phyloP scores from a whole-genome alignment of 2,329 filamentous ascomycete species.

The Magnaporthiopsis rhizophila region DNA sequence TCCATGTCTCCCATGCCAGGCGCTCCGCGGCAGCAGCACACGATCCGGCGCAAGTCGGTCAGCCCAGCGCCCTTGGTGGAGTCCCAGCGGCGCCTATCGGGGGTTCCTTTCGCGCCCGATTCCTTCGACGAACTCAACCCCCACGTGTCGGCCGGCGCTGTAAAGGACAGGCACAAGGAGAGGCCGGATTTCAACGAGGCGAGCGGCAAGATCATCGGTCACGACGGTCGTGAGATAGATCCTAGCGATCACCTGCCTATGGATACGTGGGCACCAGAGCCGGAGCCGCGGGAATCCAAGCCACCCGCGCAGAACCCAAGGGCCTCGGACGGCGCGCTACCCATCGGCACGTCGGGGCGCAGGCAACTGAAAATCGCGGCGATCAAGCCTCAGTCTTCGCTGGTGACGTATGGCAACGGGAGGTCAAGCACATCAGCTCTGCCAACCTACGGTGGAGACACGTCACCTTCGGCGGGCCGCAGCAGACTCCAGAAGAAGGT shows the following conservation, averaged over 20 bases:
- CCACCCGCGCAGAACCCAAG: conserved; percentile 18
- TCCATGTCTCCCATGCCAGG: conserved; percentile 33
- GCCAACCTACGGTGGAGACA: conserved; percentile 4
- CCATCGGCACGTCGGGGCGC: conserved; percentile 28
- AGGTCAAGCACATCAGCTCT: not conserved
- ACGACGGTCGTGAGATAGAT: conserved; percentile 70
- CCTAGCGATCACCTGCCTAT: conserved; percentile 74
- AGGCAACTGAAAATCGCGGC: conserved; percentile 41
- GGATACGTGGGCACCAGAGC: conserved; percentile 70
- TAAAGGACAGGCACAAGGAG: conserved; percentile 21
- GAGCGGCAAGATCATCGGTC: conserved; percentile 63
- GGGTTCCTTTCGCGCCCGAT: conserved; percentile 66
- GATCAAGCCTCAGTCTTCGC: conserved; percentile 36
- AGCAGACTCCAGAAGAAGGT: conserved; percentile 60
- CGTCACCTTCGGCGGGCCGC: conserved; percentile 30
- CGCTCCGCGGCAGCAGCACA: conserved; percentile 35
- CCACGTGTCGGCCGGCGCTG: conserved; percentile 28
- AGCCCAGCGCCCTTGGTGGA: conserved; percentile 54
- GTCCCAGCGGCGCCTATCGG: conserved; percentile 41
- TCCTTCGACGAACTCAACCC: conserved; percentile 69
- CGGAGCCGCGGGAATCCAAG: conserved; percentile 50
- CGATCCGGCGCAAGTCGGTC: conserved; percentile 63
- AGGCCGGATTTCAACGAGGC: conserved; percentile 40
- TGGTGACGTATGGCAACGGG: conserved; percentile 16
- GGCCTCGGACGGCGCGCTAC: not conserved